These are phyloP conservation scores for Fusarium floridanum DNA, from an alignment of 2,329 filamentous ascomycete species.

Conservation along the genomic window DNA sequence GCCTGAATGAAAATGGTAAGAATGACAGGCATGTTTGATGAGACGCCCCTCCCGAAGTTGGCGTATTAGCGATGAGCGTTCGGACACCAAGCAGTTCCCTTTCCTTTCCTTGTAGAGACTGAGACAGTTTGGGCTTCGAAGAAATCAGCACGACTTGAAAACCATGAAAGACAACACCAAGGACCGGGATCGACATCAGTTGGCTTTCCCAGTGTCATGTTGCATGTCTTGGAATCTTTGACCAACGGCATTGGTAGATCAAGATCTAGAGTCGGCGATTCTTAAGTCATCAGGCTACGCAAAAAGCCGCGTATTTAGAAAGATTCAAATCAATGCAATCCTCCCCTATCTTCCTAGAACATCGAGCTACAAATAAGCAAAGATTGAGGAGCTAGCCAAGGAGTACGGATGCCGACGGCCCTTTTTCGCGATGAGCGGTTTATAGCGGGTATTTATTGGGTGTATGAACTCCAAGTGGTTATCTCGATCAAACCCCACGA, in stretches of 20 bases:
- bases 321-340: neutral
- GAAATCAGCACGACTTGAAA: neutral
- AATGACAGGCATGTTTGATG: neutral
- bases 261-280: neutral
- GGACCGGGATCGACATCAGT: neutral
- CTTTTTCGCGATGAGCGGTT: neutral
- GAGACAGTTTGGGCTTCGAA: neutral
- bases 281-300: neutral
- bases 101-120: neutral
- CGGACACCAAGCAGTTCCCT: neutral
- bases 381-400: neutral
- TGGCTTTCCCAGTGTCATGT: neutral
- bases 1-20: neutral
- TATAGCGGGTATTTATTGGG: neutral
- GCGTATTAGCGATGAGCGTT: neutral
- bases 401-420: too few species aligned
- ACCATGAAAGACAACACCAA: too few species aligned
- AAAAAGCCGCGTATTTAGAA: neutral
- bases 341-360: neutral
- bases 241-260: neutral
- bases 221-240: neutral
- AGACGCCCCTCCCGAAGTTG: too few species aligned
- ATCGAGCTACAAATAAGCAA: neutral
- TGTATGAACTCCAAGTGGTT: neutral
- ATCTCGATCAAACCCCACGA: neutral